Evolutionary conservation across 768 basidiomycete genomes (phyloP), one percentile per base, ranked within the genome.

Genomic region (Boletus rubescentipes): DNA sequence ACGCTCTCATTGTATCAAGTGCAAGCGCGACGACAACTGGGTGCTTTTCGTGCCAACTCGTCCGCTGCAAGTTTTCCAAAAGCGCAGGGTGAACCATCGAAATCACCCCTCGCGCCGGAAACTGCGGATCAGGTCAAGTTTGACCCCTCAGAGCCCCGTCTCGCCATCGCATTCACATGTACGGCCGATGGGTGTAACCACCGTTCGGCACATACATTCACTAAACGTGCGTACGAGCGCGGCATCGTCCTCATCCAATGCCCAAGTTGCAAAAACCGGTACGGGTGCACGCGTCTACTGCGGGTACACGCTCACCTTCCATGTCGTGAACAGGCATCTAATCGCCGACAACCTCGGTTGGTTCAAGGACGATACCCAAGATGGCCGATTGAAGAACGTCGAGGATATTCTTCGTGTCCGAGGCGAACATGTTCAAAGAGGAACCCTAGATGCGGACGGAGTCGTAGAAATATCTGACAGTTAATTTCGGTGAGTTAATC

Each of bases 211-310:
- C 95, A 98, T 63, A 80, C 89, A 56, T 98, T 98, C 69, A 81
- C 91, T 7, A 87, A 84, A 66, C 80, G 84, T 41, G 82, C 91
- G 18, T 99, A 99, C 71, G 81, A 89, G 67, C 81, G 79, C 41
- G 96, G 96, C 0, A 85, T 98, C 47, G 95, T 98, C 3, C 76
- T 99, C 26, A 82, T 97, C 1, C 82, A 94, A 67, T 99, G 96
- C 73, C 94, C 95, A 2, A 81, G 81, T 14, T 99, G 96, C 68
- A 84, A 89, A 62, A 92, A 90, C 63, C 76, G 95, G 90, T 93
- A 66, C 49, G 85, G 20, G 20, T 15, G 72, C 30, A 34, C 35
- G 23, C 23, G 16, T 23, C 18, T 30, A 21, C 40, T 18, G 15
- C 34, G 20, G 9, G 14, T n/a, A 5, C 4, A 26, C 9, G 20